Evolutionary conservation across 2,329 filamentous ascomycete species (phyloP).

Genomic region (Cytospora chrysosperma): DNA sequence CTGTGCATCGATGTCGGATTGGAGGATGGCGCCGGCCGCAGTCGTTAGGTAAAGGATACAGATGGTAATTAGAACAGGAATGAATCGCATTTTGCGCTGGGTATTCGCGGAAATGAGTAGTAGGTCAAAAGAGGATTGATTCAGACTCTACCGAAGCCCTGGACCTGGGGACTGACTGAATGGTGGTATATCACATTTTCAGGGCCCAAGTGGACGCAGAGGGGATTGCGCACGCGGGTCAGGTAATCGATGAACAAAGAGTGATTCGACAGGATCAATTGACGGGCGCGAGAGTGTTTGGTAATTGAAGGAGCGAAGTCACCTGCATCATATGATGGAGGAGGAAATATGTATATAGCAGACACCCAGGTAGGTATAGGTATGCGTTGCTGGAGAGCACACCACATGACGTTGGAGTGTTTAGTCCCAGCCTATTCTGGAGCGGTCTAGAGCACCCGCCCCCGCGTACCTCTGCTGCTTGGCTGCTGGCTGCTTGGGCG

Average conservation of each 20-base stretch:
- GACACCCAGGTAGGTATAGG: no score
- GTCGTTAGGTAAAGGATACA: neutral
- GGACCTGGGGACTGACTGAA: conserved; percentile 13
- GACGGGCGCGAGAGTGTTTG: neutral
- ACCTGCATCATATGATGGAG: neutral
- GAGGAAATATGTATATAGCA: neutral
- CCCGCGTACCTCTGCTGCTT: neutral
- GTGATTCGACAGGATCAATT: neutral
- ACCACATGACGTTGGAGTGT: conserved; percentile 22
- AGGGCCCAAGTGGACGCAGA: neutral
- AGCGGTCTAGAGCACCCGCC: neutral
- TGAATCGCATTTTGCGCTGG: conserved; percentile 14
- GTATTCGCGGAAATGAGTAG: neutral
- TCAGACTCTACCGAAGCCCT: conserved; percentile 13
- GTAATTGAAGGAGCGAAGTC: neutral
- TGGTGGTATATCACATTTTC: conserved; percentile 14
- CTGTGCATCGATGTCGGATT: neutral
- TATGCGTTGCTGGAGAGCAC: neutral
- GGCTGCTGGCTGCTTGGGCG: neutral
- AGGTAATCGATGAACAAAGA: neutral
- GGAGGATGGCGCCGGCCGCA: conserved; percentile 10
- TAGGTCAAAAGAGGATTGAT: neutral
- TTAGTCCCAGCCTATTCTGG: neutral
- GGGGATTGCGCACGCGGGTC: neutral
- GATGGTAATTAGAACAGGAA: neutral